Evolutionary conservation across 2,329 filamentous ascomycete species (phyloP).

Genomic region (Ophiostoma quercus): DNA sequence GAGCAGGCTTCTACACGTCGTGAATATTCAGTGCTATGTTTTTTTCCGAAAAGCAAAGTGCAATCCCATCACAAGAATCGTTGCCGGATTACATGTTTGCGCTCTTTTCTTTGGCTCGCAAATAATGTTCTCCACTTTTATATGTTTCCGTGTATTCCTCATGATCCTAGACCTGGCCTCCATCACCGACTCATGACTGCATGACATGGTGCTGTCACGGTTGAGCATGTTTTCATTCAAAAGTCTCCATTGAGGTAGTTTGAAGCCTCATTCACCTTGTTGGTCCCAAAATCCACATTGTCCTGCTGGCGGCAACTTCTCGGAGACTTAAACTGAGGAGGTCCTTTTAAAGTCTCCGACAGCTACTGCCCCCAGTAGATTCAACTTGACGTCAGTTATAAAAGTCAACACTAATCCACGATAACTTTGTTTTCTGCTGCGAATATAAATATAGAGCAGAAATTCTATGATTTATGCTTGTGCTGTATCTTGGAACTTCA

Average conservation of each 20-base stretch:
- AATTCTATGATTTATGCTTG: too few species aligned
- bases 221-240: background rate
- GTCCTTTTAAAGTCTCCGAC: background rate
- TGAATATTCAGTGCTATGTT: background rate
- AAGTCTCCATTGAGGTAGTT: background rate
- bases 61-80: background rate
- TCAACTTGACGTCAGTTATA: background rate
- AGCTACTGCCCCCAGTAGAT: background rate
- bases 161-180: background rate
- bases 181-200: background rate
- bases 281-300: background rate
- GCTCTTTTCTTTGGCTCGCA: background rate
- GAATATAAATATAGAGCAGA: too few species aligned
- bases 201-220: background rate
- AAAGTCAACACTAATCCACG: too few species aligned
- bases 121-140: background rate
- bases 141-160: background rate
- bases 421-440: too few species aligned
- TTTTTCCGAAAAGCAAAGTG: background rate
- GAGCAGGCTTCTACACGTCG: background rate
- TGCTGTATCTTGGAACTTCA: too few species aligned
- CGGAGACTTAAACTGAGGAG: background rate
- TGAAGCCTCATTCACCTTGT: background rate
- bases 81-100: too few species aligned
- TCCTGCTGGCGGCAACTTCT: background rate